A percentile compares a stretch with the other conserved stretches of the same genome.
These are phyloP conservation scores for Catunica adiposa DNA, from an alignment of 2,329 filamentous ascomycete genomes.

Conservation along the genomic window DNA sequence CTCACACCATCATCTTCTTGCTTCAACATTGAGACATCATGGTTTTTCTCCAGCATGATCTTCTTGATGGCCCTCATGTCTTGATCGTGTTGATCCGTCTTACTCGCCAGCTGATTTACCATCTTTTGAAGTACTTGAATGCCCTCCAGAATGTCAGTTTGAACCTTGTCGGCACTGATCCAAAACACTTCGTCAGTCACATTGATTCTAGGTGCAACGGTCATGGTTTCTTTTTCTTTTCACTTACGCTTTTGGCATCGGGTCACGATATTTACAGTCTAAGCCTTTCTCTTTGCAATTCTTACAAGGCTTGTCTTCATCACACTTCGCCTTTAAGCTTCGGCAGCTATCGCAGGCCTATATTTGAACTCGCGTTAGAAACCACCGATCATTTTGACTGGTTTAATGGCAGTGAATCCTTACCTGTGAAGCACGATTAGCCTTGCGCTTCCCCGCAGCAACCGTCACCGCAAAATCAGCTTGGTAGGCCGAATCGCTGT, in stretches of 20 bases:
- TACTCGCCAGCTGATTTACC: background rate
- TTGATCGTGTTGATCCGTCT: conserved; percentile 3
- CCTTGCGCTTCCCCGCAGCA: conserved; percentile 36
- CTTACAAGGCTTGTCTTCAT: conserved; percentile 69
- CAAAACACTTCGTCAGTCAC: too few species aligned
- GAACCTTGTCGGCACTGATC: conserved; percentile 41
- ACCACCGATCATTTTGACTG: background rate
- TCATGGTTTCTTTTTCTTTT: too few species aligned
- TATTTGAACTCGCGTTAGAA: conserved; percentile 13
- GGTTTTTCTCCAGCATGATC: conserved; percentile 14
- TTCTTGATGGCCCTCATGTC: conserved; percentile 13
- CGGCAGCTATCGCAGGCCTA: conserved; percentile 86
- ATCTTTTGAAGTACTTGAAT: conserved; percentile 26
- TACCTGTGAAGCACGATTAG: conserved; percentile 49
- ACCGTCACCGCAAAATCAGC: background rate
- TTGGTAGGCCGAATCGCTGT: background rate
- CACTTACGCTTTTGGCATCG: conserved; percentile 77
- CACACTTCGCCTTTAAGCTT: conserved; percentile 77
- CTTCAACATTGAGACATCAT: conserved; percentile 8
- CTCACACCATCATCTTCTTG: conserved; percentile 1
- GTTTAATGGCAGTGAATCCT: conserved; percentile 9
- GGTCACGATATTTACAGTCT: conserved; percentile 76
- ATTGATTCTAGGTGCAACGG: too few species aligned
- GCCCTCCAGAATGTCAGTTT: conserved; percentile 43
- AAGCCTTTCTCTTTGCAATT: conserved; percentile 77